Base-by-base conservation (phyloP, 2,329 filamentous ascomycete species). In the Waltergamsia citrina region DNA sequence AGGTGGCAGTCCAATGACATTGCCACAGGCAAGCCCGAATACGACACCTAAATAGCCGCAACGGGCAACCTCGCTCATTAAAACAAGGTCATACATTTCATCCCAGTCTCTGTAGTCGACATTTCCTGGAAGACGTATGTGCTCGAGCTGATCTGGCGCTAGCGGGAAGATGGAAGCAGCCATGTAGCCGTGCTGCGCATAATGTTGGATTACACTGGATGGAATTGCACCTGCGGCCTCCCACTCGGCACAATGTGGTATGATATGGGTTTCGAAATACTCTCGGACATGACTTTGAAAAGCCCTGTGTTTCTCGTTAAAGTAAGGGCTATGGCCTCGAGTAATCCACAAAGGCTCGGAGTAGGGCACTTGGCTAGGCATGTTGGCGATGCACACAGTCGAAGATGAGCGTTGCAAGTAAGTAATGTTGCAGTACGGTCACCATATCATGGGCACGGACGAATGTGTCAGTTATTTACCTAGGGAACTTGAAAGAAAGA, bases 1-100 rank as follows among this genome's bases (percentile, higher is more conserved):
- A 24, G 74, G 72, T 50, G 87, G 82, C 0, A 83, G 88, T 3
- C 79, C 81, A 48, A 85, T 85, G 8, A 85, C 77, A 39, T 79
- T 78, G 46, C 69, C 77, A 18, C 75, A 75, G 3, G 63, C 69
- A 9, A 83, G 56, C 1, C 69, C 69, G 46, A 69, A 73, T 4
- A 65, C 55, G 2, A 80, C 71, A 7, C 77, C 71, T 38, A 69
- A 22, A 21, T 33, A 69, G 7, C 65, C 71, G 21, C 74, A 58
- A 6, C 74, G 60, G 4, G 63, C 62, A 11, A 67, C 48, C 50
- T 80, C 74, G 49, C 79, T 74, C 4, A 59, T 63, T 6, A 68
- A 53, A 27, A 78, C 62, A 16, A 78, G 53, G n/a, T 63, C 55
- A 41, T 74, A 73, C 51, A 74, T 77, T 0, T 62, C 65, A 49